phyloP scores from a whole-genome alignment of 768 basidiomycete genomes.

The Amanita molliuscula region DNA sequence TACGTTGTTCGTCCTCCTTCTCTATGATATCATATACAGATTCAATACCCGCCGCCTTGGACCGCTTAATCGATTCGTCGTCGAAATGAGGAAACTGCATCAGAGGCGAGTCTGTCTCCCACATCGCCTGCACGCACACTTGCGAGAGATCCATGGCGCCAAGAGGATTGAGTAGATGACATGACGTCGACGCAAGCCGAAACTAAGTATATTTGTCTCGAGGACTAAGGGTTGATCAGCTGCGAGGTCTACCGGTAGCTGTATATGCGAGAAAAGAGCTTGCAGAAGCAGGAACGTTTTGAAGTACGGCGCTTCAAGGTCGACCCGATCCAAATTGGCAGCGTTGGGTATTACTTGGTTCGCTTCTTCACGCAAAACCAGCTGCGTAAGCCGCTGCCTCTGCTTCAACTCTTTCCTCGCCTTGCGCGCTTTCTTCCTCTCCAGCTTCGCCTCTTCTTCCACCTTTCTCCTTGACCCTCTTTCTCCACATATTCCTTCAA shows the following conservation, averaged over 20 bases:
- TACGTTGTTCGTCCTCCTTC: slow-evolving; percentile 89
- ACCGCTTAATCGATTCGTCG: slow-evolving; percentile 77
- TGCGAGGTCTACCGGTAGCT: slow-evolving; percentile 86
- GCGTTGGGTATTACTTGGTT: slow-evolving; percentile 56
- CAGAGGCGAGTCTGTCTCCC: slow-evolving; percentile 94
- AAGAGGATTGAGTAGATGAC: slow-evolving; percentile 89
- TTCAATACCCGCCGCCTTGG: slow-evolving; percentile 72
- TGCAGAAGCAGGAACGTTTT: slow-evolving; percentile 96
- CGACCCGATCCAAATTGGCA: slow-evolving; percentile 74
- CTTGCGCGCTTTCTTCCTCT: slow-evolving; percentile 45
- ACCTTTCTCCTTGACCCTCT: slow-evolving; percentile 48
- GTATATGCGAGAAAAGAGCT: slow-evolving; percentile 91
- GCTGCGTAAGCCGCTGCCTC: slow-evolving; percentile 43
- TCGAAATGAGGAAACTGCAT: slow-evolving; percentile 98
- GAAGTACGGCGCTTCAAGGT: slow-evolving; percentile 95
- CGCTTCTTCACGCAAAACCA: slow-evolving; percentile 42
- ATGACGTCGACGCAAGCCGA: slow-evolving; percentile 97
- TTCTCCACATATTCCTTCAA: slow-evolving; percentile 42
- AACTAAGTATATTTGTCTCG: slow-evolving; percentile 81
- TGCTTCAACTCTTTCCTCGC: slow-evolving; percentile 42
- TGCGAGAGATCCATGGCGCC: slow-evolving; percentile 97
- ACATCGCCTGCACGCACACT: slow-evolving; percentile 97
- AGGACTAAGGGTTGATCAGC: slow-evolving; percentile 85
- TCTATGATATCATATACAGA: slow-evolving; percentile 98
- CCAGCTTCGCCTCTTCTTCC: slow-evolving; percentile 41